Base-by-base conservation (phyloP, 192 early-diverging fungal species). In the Funneliformis mosseae region DNA sequence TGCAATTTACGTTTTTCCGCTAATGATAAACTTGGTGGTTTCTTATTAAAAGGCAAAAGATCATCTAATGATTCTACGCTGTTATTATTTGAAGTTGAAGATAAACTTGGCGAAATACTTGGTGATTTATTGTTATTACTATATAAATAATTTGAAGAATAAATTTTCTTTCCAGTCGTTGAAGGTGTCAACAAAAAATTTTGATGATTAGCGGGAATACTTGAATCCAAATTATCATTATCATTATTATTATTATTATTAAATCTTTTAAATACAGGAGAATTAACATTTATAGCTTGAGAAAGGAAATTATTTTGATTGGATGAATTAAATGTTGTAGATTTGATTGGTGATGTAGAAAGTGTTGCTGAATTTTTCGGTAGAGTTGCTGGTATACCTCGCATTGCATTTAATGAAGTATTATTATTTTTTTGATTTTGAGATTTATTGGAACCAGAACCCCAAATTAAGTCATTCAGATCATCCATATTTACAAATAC, bases 221-320 rank as follows among this genome's bases (percentile, higher is more conserved):
- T 8, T 71, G 69, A 71, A n/a, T 71, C 69, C 5, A 12, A 25
- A 33, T 25, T 16, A 27, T 63, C 16, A 33, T 71, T 41, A 21
- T 63, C 9, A 33, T 28, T 67, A 67, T 63, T 63, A 33, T 28
- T 67, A 67, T 21, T 67, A 27, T 67, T 66, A 71, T 71, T 41
- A 21, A 71, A 71, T 39, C 69, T 28, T 41, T 71, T 71, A 71
- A 71, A 71, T 39, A 71, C 69, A 41, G 69, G 69, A 12, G 69
- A 71, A 41, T 43, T 71, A n/a, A 21, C 10, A 43, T 71, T 71
- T 71, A 39, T 41, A 41, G 69, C 69, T 41, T 71, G 69, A 41
- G 27, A 28, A 41, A 2, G 41, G 21, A 71, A 71, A 71, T 42
- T 28, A 41, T 28, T 39, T 28, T 71, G 69, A 41, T 21, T 42